phyloP scores from a whole-genome alignment of 495 filamentous ascomycete genomes.

The Penicillium ucsense region DNA sequence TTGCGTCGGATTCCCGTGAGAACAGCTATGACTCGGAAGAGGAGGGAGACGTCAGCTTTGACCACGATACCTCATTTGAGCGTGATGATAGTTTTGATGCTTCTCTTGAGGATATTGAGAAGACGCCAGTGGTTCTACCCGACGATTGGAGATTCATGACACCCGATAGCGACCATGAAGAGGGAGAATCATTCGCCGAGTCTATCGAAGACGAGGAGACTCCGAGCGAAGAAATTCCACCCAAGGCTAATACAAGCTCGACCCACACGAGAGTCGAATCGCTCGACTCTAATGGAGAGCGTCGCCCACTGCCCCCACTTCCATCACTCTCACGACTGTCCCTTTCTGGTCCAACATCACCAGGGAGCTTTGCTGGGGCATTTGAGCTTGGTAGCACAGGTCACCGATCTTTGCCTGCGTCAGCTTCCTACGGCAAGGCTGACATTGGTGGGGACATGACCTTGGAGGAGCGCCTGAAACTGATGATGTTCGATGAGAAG shows the following conservation, averaged over 20 bases:
- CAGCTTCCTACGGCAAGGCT: constrained; percentile 54
- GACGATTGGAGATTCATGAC: constrained; percentile 89
- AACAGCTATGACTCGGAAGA: constrained; percentile 86
- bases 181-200: constrained; percentile 62
- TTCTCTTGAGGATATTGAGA: constrained; percentile 87
- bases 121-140: constrained; percentile 91
- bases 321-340: constrained; percentile 40
- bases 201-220: constrained; percentile 38
- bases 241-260: constrained; percentile 53
- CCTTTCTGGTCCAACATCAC: constrained; percentile 32
- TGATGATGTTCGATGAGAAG: constrained; percentile 66
- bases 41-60: constrained; percentile 62
- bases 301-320: constrained; percentile 66
- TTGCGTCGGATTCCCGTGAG: constrained; percentile 78
- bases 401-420: constrained; percentile 51
- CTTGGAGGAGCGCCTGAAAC: constrained; percentile 67
- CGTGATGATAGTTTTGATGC: constrained; percentile 89
- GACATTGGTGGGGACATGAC: constrained; percentile 67
- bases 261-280: constrained; percentile 52
- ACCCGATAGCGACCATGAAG: constrained; percentile 44
- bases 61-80: constrained; percentile 53
- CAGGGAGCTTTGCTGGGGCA: constrained; percentile 45
- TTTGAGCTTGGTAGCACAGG: constrained; percentile 52
- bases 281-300: constrained; percentile 59
- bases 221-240: constrained; percentile 24